Evolutionary conservation across 345 rosid species (phyloP).

Genomic region (Linum trigynum): DNA sequence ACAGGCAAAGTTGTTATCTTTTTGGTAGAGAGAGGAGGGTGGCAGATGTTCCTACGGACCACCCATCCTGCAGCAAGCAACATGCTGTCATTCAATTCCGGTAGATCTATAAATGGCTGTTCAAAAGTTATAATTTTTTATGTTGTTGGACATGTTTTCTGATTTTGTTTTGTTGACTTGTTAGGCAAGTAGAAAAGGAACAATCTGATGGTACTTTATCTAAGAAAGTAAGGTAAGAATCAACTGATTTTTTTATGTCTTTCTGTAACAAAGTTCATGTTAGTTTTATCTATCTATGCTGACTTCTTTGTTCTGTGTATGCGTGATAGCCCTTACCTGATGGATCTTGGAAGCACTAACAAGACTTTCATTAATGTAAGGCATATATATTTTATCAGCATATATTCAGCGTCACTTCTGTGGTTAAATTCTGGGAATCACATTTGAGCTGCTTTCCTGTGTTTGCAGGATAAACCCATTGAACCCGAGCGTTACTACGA

Average conservation of each 20-base stretch:
- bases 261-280: slow-evolving; percentile 1
- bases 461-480: slow-evolving; percentile 64
- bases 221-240: slow-evolving; percentile 57
- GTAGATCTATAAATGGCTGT: slow-evolving; percentile 27
- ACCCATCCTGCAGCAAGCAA: slow-evolving; percentile 99
- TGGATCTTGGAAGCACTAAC: slow-evolving; percentile 98
- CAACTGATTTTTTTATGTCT: slow-evolving; percentile 2
- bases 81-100: slow-evolving; percentile 92
- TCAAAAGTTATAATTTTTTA: slow-evolving; percentile 2
- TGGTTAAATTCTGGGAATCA: neutral
- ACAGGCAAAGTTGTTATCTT: slow-evolving; percentile 94
- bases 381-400: neutral
- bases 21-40: slow-evolving; percentile 92
- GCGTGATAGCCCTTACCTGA: slow-evolving; percentile 64
- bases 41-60: slow-evolving; percentile 92
- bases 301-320: slow-evolving; percentile 14
- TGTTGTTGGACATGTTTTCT: slow-evolving; percentile 12
- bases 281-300: neutral
- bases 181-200: slow-evolving; percentile 73
- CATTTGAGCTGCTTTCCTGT: slow-evolving; percentile 15
- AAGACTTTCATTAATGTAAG: slow-evolving; percentile 84
- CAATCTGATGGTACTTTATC: slow-evolving; percentile 56
- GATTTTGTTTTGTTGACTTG: slow-evolving; percentile 18
- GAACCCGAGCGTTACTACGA: slow-evolving; percentile 92
- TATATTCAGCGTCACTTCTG: neutral